phyloP scores from a whole-genome alignment of 345 rosid species.

The Salix exigua region DNA sequence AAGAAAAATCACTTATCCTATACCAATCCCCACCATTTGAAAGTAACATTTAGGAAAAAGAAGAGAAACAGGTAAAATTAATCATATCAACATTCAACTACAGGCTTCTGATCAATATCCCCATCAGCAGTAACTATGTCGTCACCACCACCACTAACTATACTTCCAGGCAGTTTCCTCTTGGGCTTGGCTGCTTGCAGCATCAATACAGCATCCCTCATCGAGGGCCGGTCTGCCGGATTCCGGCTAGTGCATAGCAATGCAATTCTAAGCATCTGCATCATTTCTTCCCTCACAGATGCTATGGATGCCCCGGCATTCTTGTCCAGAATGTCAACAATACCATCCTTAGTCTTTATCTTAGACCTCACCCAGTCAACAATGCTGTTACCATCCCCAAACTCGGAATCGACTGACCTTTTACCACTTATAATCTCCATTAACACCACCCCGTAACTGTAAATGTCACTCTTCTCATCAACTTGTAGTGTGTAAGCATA shows the following conservation, averaged over 20 bases:
- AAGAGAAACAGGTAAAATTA: conserved; percentile 19
- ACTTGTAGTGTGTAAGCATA: conserved; percentile 94
- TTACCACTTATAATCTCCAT: conserved; percentile 78
- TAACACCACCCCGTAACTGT: conserved; percentile 87
- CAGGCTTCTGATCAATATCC: conserved; percentile 39
- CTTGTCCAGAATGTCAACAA: conserved; percentile 56
- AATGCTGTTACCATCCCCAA: conserved; percentile 90
- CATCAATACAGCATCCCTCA: conserved; percentile 95
- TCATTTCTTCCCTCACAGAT: conserved; percentile 79
- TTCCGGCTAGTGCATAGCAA: conserved; percentile 72
- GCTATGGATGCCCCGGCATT: conserved; percentile 68
- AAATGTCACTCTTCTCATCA: conserved; percentile 94
- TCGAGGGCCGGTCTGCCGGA: conserved; percentile 87
- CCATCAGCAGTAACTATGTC: conserved; percentile 18
- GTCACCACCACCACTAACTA: conserved; percentile 7
- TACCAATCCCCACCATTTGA: conserved; percentile 49
- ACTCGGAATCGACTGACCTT: conserved; percentile 79
- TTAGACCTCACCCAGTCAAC: conserved; percentile 93
- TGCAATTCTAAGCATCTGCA: conserved; percentile 78
- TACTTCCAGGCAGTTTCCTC: conserved; percentile 52
- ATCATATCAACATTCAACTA: conserved; percentile 48
- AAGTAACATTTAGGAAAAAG: not conserved
- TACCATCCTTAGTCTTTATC: conserved; percentile 62
- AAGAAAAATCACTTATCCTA: conserved; percentile 36
- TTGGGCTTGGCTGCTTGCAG: conserved; percentile 89